Evolutionary conservation across 179 eudicot genomes (phyloP), one percentile per base, ranked within the genome.

Genomic region (Heliamphora pulchella): DNA sequence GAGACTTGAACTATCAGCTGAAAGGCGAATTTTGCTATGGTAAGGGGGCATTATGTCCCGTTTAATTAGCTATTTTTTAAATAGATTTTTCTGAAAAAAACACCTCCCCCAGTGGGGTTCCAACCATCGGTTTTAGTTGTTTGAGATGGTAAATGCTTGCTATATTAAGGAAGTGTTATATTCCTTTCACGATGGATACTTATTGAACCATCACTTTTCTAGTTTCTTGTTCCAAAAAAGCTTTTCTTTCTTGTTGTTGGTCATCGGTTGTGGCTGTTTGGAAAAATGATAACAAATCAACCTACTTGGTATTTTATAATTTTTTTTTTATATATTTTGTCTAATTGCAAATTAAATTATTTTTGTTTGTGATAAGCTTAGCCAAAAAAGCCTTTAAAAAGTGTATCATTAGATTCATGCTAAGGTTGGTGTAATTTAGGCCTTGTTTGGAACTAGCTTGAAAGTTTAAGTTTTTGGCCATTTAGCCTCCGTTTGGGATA

Each of bases 381-480:
- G 51, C 72, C 50, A 68, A 43, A 1, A 41, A 41, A 68, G 50
- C 72, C 51, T 68, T 66, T 68, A 47, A 47, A 68, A 68, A 68
- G 72, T 0, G n/a, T 41, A 67, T 11, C 47, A 39, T 3, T 67
- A 47, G 47, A 39, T 39, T 67, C 15, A 39, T 13, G 73, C 44
- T 10, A 69, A 44, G 6, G 50, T 46, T 67, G 11, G 46, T 44
- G 20, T 17, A 53, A 69, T 46, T 44, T 69, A 44, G 22, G 11
- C 13, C 31, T 31, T 31, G 31, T 31, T 31, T 31, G 31, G 31
- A 31, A 31, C 31, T 31, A 31, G 31, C 31, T 31, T 31, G 31
- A 31, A 31, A 31, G 31, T 31, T 31, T 31, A 31, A 31, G 31
- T 31, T 31, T 31, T 31, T 31, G 31, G 31, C 31, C 31, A 31